Conservation (phyloP, 2,329 filamentous ascomycete genomes). For the Clonostachys rhizophaga region DNA sequence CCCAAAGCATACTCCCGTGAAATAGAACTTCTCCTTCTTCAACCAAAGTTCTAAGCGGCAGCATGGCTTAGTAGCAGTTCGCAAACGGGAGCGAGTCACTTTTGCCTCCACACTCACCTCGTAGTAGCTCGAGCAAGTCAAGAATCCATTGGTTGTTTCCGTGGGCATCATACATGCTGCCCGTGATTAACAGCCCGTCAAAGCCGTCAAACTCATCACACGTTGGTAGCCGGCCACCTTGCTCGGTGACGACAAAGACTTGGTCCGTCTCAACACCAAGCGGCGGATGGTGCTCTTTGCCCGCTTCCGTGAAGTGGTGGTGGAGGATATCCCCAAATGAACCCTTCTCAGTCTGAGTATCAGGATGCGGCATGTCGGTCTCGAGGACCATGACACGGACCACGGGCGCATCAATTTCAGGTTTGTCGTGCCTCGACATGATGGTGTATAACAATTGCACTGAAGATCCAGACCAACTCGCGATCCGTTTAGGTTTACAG, state of each 20-base stretch:
- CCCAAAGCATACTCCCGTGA: constrained; percentile 77
- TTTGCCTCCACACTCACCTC: constrained; percentile 19
- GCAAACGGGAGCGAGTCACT: constrained; percentile 11
- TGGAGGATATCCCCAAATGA: constrained; percentile 50
- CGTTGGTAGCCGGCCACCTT: constrained; percentile 39
- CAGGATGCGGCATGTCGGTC: constrained; percentile 49
- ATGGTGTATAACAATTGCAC: background rate
- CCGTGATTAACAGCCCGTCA: constrained; percentile 72
- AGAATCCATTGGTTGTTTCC: constrained; percentile 70
- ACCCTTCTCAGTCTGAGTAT: constrained; percentile 42
- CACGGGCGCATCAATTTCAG: constrained; percentile 13
- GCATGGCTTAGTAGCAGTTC: background rate
- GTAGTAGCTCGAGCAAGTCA: constrained; percentile 56
- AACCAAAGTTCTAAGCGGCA: constrained; percentile 38
- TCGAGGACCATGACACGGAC: constrained; percentile 48
- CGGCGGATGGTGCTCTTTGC: constrained; percentile 44
- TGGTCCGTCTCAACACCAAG: constrained; percentile 50
- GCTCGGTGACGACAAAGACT: constrained; percentile 46
- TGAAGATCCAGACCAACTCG: too few species aligned
- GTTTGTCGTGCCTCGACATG: constrained; percentile 18
- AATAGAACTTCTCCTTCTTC: constrained; percentile 41
- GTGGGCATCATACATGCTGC: constrained; percentile 65
- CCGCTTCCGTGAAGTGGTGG: constrained; percentile 43
- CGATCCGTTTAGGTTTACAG: too few species aligned
- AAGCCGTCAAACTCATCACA: constrained; percentile 52